Base-by-base conservation (phyloP, 2,329 filamentous ascomycete genomes). In the Alternaria ethzedia region DNA sequence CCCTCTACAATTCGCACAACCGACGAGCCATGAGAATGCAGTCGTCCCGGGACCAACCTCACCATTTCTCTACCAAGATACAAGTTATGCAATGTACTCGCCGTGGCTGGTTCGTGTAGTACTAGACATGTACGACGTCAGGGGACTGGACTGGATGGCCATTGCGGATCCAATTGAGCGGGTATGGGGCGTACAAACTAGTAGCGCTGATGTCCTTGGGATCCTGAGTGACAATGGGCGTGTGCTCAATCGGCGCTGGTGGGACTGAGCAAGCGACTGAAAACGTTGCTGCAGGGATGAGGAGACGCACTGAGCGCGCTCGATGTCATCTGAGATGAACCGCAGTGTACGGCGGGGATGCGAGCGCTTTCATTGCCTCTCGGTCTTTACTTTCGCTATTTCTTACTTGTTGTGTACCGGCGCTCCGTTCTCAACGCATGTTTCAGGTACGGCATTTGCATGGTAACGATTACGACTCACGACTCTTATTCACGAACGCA, bases 51-150 rank as follows among this genome's bases (percentile, higher is more conserved):
- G 66, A 13, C 63, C 66, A 6, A 58, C 67, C 2, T 66, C 72
- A 6, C 69, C 74, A 2, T 71, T 74, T 21, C 68, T 75, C 0
- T 78, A 76, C 54, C 76, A 79, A 56, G 77, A 79, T 44, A 55
- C 68, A 2, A 61, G 57, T 11, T 69, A 64, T 15, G 69, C 71
- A 2, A 77, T 76, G 72, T 72, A 74, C 52, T 75, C 76, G 43
- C 78, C 78, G 13, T 79, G 74, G 76, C 73, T 81, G 13, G 78
- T 80, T 6, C 67, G 74, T 12, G 70, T 77, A 8, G 78, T 81
- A 13, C 72, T 81, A 10, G 75, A 79, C 54, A 62, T 80, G 60
- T 74, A 74, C 58, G 79, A 81, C 58, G 71, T 75, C 8, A 65
- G 75, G 5, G 68, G 75, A 0, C 65, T 79, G n/a, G 74, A 75